Evolutionary conservation across 345 rosid genomes (phyloP), one percentile per base, ranked within the genome.

Genomic region (Raphanus raphanistrum): DNA sequence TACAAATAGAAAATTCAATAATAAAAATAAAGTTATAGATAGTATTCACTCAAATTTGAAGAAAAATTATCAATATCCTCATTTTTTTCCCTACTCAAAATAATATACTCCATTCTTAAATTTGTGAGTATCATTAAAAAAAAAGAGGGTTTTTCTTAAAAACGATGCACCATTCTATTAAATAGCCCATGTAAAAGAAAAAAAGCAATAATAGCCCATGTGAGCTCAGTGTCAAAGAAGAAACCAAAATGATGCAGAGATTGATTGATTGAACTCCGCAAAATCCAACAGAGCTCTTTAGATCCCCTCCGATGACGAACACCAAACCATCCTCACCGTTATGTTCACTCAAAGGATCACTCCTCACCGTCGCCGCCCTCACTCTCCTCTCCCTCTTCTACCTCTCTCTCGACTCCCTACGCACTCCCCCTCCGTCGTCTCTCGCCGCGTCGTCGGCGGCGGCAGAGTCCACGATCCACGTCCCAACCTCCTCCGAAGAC

Each of bases 361-460:
- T 95, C 68, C 88, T 91, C 63, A 60, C 84, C 63, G 87, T 95
- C 65, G 88, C 97, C 9, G 41, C 83, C 71, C 77, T 95, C n/a
- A 88, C 97, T 81, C 84, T 91, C 76, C 28, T 87, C 74, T 90
- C 90, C 70, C 86, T 88, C 80, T 76, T 85, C 76, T 87, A 75
- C 85, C 81, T 88, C 79, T 87, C 95, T 58, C 78, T 90, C 85
- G 86, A 85, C 66, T 88, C 95, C 66, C 76, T 89, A 3, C 87
- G 66, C 68, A 57, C 72, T 63, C 80, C 87, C 5, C 73, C 87
- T 21, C 76, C 87, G 27, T 75, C 84, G 15, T 68, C 82, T 52
- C 76, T 85, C 21, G 43, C 31, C 75, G 58, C n/a, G n/a, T n/a
- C n/a, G n/a, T n/a, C n/a, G n/a, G n/a, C 77, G 2, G 28, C 70